Percentiles rank a stretch among this genome's conserved stretches.
phyloP scores from a whole-genome alignment of 2,329 filamentous ascomycete genomes.

The Piedraia hortae region DNA sequence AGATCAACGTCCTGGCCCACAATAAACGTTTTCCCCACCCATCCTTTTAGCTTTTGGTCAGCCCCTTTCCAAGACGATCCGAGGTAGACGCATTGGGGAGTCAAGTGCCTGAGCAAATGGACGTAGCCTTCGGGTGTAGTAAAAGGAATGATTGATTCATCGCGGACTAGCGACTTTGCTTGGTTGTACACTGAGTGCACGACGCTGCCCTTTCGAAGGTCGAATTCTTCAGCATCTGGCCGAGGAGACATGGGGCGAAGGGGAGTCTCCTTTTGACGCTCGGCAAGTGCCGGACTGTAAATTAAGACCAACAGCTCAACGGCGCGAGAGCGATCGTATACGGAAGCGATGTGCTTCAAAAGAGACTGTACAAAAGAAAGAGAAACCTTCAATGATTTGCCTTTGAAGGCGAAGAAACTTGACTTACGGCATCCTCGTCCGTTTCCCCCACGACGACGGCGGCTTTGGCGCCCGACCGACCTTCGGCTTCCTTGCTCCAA shows the following conservation, averaged over 20 bases:
- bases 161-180: conserved; percentile 52
- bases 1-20: too few relatives aligned
- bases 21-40: conserved; percentile 33
- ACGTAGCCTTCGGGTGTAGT: conserved; percentile 58
- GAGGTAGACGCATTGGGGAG: conserved; percentile 65
- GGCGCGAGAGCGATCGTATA: too few relatives aligned
- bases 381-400: conserved; percentile 6
- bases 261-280: too few relatives aligned
- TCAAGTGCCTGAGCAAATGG: conserved; percentile 63
- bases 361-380: neutral
- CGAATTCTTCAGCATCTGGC: too few relatives aligned
- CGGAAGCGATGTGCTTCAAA: conserved; percentile 10
- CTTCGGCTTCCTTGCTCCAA: conserved; percentile 71
- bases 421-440: conserved; percentile 33
- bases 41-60: conserved; percentile 34
- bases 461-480: conserved; percentile 26
- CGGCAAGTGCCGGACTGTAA: too few relatives aligned
- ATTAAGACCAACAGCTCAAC: too few relatives aligned
- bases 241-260: too few relatives aligned
- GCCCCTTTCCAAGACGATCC: conserved; percentile 41
- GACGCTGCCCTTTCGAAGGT: conserved; percentile 16
- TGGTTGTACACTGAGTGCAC: conserved; percentile 63
- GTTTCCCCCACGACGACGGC: conserved; percentile 79
- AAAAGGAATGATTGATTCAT: conserved; percentile 65
- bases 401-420: conserved; percentile 17